Percentiles rank a stretch among this genome's conserved stretches.
Conservation (phyloP, 352 stramenopile species). For the Phytopythium kandeliae region DNA sequence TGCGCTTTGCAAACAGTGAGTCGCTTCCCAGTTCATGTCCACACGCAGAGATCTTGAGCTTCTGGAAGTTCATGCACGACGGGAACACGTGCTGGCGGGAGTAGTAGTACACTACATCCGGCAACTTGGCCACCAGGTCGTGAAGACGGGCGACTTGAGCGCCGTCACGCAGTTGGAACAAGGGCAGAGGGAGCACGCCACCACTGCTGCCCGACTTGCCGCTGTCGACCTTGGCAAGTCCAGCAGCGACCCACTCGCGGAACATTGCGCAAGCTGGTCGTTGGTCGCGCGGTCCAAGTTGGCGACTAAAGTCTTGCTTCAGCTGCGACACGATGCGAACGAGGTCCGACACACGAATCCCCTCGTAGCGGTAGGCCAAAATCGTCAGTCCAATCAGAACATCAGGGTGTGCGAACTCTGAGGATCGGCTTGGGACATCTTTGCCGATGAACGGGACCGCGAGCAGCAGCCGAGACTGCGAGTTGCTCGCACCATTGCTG, state of each 20-base stretch:
- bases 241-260: conserved; percentile 59
- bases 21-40: conserved; percentile 98
- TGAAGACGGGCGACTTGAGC: conserved; percentile 95
- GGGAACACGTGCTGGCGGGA: conserved; percentile 98
- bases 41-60: conserved; percentile 98
- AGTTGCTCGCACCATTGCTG: conserved; percentile 80
- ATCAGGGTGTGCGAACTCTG: conserved; percentile 99
- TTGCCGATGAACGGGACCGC: conserved; percentile 99
- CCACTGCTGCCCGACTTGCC: conserved; percentile 27
- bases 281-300: conserved; percentile 77
- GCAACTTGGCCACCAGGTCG: conserved; percentile 90
- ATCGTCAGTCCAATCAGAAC: conserved; percentile 91
- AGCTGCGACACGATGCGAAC: conserved; percentile 84
- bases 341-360: conserved; percentile 79
- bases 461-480: conserved; percentile 94
- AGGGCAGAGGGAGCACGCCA: conserved; percentile 89
- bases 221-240: conserved; percentile 20
- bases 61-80: conserved; percentile 98
- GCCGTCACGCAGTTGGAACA: conserved; percentile 96
- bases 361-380: conserved; percentile 89
- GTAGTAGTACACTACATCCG: conserved; percentile 97
- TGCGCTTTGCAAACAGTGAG: conserved; percentile 95
- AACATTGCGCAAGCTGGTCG: conserved; percentile 77
- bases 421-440: conserved; percentile 97
- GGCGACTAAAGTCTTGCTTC: conserved; percentile 84